Evolutionary conservation across 257 asterid genomes (phyloP).

Genomic region (Penstemon newberryi): DNA sequence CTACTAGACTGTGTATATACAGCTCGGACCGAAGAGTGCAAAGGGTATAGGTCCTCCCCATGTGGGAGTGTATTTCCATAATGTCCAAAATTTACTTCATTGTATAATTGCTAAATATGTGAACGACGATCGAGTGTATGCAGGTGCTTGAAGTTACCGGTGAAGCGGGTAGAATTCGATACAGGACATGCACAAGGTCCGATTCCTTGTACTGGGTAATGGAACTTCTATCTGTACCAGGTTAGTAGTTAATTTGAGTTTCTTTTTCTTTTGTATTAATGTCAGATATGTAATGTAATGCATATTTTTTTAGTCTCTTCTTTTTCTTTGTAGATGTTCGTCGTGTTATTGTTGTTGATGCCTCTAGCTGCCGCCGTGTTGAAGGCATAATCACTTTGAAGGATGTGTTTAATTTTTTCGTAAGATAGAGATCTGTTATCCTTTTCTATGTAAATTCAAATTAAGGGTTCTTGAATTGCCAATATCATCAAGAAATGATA

Average conservation of each 20-base stretch:
- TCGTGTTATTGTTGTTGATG: slow-evolving; percentile 52
- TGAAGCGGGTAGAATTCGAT: slow-evolving; percentile 36
- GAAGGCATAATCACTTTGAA: slow-evolving; percentile 71
- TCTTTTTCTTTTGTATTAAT: not conserved
- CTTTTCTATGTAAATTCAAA: slow-evolving; percentile 7
- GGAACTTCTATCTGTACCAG: slow-evolving; percentile 69
- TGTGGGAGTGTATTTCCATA: no score
- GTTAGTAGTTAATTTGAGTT: slow-evolving; percentile 28
- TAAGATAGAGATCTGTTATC: slow-evolving; percentile 25
- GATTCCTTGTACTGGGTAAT: slow-evolving; percentile 59
- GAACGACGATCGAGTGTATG: not conserved
- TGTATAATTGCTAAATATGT: not conserved
- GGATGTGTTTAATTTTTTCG: slow-evolving; percentile 50
- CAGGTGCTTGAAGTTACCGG: slow-evolving; percentile 55
- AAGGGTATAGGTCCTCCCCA: no score
- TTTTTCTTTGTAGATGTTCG: slow-evolving; percentile 46
- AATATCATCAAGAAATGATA: not conserved
- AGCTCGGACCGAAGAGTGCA: no score
- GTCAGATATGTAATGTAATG: not conserved
- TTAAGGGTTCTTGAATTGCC: not conserved
- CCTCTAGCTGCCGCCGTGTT: slow-evolving; percentile 39
- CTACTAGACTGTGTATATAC: no score
- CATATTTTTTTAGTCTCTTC: not conserved
- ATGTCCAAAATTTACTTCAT: not conserved
- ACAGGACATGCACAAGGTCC: slow-evolving; percentile 55